Evolutionary conservation across 306 rosid species (phyloP), one percentile per base, ranked within the genome.

Genomic region (Sindora glabra): DNA sequence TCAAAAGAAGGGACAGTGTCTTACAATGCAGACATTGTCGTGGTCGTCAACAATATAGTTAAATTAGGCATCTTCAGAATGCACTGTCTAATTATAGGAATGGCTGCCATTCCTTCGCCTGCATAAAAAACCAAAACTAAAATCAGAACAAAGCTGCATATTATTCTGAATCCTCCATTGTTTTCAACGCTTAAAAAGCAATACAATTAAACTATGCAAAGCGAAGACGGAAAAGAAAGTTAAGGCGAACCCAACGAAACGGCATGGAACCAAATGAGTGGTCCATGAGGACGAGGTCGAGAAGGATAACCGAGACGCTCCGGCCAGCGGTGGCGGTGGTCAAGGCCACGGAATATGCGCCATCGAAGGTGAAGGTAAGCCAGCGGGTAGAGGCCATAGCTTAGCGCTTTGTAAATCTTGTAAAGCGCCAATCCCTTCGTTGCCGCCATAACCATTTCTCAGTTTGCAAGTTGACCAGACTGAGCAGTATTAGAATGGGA

Each of bases 241-340:
- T 4, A 9, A 66, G 81, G 6, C 6, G 30, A 26, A 29, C 87
- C 91, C 72, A 91, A 65, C 6, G 98, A 91, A 36, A 91, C 96
- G n/a, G 98, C 98, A 67, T 91, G 96, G 71, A 91, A 79, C 98
- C 96, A 91, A 29, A 91, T 57, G 27, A 91, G 92, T 3, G 81
- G 87, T 34, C 96, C 95, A 0, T 71, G 80, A 0, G 74, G 86
- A 1, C 96, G 96, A 30, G 86, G n/a, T n/a, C 54, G 76, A 19
- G 95, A 87, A 23, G 95, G 77, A 23, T 62, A 74, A 39, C n/a
- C n/a, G n/a, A n/a, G n/a, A n/a, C n/a, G 96, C 82, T 88, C 95
- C 24, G 80, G 76, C 98, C n/a, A n/a, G n/a, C n/a, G n/a, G n/a
- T n/a, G n/a, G n/a, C n/a, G 69, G 54, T 91, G 96, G 14, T 87